Percentiles rank a stretch among this genome's conserved stretches.
Evolutionary conservation across 2,329 filamentous ascomycete genomes (phyloP).

Genomic region (Xylaria arbuscula): DNA sequence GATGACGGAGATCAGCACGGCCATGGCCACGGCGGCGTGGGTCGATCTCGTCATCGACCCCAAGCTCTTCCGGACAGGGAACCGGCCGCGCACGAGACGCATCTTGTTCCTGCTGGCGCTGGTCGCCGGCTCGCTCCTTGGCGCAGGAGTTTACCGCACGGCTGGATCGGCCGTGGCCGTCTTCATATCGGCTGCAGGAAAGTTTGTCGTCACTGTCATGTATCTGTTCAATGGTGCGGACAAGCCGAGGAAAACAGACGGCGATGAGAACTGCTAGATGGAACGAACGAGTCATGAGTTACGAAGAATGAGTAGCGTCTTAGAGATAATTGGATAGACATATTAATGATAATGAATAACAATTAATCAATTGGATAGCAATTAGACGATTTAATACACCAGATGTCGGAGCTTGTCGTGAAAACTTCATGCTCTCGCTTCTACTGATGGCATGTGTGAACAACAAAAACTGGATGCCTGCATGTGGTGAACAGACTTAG

Average conservation of each 20-base stretch:
- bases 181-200: conserved; percentile 58
- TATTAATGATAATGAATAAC: conserved; percentile 2
- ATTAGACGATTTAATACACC: neutral
- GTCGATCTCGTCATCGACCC: conserved; percentile 69
- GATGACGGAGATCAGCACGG: conserved; percentile 71
- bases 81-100: conserved; percentile 62
- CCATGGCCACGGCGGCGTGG: conserved; percentile 73
- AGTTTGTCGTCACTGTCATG: conserved; percentile 58
- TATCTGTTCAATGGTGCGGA: conserved; percentile 57
- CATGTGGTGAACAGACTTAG: too few species aligned
- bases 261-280: conserved; percentile 32
- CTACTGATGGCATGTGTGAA: neutral
- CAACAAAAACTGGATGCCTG: neutral
- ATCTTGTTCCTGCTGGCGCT: conserved; percentile 62
- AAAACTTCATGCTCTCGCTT: neutral
- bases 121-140: conserved; percentile 61
- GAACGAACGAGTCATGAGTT: conserved; percentile 4
- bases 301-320: conserved; percentile 23
- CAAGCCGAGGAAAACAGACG: conserved; percentile 42
- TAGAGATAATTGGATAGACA: conserved; percentile 10
- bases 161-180: conserved; percentile 58
- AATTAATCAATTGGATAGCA: neutral
- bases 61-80: conserved; percentile 58
- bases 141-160: conserved; percentile 61
- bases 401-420: neutral